These are phyloP conservation scores for Cladobotryum mycophilum DNA, from an alignment of 2,329 filamentous ascomycete species.

Conservation along the genomic window DNA sequence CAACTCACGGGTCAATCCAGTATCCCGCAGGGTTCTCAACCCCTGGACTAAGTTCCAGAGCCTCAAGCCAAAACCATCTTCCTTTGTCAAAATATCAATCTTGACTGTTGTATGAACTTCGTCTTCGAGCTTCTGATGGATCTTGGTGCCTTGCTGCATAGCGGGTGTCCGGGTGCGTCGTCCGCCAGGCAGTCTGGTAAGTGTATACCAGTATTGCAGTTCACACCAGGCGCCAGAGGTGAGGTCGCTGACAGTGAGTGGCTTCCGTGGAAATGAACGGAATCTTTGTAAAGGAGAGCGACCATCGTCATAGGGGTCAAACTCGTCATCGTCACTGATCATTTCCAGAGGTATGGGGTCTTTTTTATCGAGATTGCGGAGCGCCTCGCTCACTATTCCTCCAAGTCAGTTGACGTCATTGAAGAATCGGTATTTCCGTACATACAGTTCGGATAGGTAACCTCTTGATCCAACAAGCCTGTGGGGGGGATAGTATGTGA, in stretches of 20 bases:
- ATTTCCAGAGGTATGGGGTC: slow-evolving; percentile 13
- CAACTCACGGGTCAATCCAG: slow-evolving; percentile 66
- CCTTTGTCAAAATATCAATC: slow-evolving; percentile 65
- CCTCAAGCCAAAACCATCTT: slow-evolving; percentile 74
- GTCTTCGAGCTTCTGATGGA: slow-evolving; percentile 80
- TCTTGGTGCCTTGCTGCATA: slow-evolving; percentile 74
- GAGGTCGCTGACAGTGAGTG: slow-evolving; percentile 81
- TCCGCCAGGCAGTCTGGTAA: slow-evolving; percentile 66
- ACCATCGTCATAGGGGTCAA: slow-evolving; percentile 24
- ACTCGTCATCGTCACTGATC: slow-evolving; percentile 10
- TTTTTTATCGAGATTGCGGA: slow-evolving; percentile 22
- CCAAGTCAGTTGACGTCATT: neutral
- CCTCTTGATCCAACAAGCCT: too few relatives aligned
- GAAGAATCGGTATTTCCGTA: neutral
- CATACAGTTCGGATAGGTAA: neutral
- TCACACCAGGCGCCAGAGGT: slow-evolving; percentile 93
- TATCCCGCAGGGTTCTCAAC: slow-evolving; percentile 63
- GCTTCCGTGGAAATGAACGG: slow-evolving; percentile 67
- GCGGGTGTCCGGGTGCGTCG: slow-evolving; percentile 68
- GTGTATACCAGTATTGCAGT: slow-evolving; percentile 82
- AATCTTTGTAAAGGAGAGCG: slow-evolving; percentile 68
- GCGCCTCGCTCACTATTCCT: slow-evolving; percentile 44
- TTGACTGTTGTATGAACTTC: slow-evolving; percentile 73
- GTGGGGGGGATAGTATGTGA: too few relatives aligned
- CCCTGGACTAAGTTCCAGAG: slow-evolving; percentile 93